These are phyloP conservation scores for Globisporangium apiculatum DNA, from an alignment of 352 stramenopile genomes.

Conservation along the genomic window DNA sequence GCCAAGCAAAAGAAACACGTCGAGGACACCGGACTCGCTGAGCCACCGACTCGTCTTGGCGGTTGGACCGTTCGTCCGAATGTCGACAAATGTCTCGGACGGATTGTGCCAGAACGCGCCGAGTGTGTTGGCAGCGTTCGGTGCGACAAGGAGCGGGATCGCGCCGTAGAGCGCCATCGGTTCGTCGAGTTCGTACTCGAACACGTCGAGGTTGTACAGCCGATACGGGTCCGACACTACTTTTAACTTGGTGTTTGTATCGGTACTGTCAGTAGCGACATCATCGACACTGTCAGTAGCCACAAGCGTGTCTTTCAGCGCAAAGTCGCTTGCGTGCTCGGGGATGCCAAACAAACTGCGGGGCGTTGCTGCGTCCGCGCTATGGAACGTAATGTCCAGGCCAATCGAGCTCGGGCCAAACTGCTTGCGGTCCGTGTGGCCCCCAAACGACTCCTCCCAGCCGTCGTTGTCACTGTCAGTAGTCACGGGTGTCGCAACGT, in stretches of 20 bases:
- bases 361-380: slow-evolving; percentile 28
- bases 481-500: slow-evolving; percentile 5
- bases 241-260: slow-evolving; percentile 15
- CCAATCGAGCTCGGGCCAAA: slow-evolving; percentile 92
- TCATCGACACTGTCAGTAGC: too few relatives aligned
- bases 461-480: slow-evolving; percentile 58
- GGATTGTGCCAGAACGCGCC: slow-evolving; percentile 99
- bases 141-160: slow-evolving; percentile 65
- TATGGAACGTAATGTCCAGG: slow-evolving; percentile 93
- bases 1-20: slow-evolving; percentile 95
- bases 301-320: slow-evolving; percentile 92
- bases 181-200: slow-evolving; percentile 98
- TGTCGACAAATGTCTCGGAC: slow-evolving; percentile 98
- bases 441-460: slow-evolving; percentile 94
- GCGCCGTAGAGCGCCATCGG: slow-evolving; percentile 98
- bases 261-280: slow-evolving; percentile 16
- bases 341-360: slow-evolving; percentile 95
- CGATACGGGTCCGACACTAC: slow-evolving; percentile 93
- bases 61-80: slow-evolving; percentile 64
- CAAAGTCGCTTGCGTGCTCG: slow-evolving; percentile 94
- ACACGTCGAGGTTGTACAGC: slow-evolving; percentile 99
- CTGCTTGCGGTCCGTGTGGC: slow-evolving; percentile 86
- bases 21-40: slow-evolving; percentile 93
- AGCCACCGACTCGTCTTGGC: slow-evolving; percentile 90
- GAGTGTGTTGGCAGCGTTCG: slow-evolving; percentile 67